These are phyloP conservation scores for Peltaster fructicola DNA, from an alignment of 2,329 filamentous ascomycete species.

Conservation along the genomic window DNA sequence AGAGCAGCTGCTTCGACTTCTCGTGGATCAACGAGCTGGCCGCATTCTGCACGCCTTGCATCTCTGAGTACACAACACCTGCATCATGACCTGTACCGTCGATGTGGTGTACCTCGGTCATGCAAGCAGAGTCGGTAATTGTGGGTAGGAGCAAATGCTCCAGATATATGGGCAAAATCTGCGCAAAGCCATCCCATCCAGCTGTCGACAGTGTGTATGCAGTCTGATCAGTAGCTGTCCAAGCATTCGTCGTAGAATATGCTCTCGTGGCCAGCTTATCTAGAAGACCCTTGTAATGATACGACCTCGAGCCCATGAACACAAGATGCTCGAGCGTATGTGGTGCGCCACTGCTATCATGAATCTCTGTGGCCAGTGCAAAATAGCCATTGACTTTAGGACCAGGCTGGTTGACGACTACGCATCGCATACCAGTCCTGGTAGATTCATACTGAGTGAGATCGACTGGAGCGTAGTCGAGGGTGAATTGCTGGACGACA, in stretches of 20 bases:
- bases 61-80: constrained; percentile 80
- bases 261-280: constrained; percentile 87
- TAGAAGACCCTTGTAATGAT: constrained; percentile 84
- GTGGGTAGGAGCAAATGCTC: constrained; percentile 88
- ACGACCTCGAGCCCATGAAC: constrained; percentile 67
- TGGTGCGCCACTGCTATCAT: constrained; percentile 85
- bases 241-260: constrained; percentile 89
- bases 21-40: constrained; percentile 77
- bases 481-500: constrained; percentile 67
- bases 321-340: constrained; percentile 36
- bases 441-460: constrained; percentile 95
- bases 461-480: constrained; percentile 73
- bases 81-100: constrained; percentile 89
- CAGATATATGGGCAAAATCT: constrained; percentile 85
- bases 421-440: constrained; percentile 82
- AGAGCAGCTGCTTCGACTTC: constrained; percentile 59
- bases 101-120: constrained; percentile 92
- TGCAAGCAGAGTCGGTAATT: constrained; percentile 78
- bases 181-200: constrained; percentile 91
- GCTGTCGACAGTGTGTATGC: constrained; percentile 90
- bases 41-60: constrained; percentile 87
- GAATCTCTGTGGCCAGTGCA: constrained; percentile 86
- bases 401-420: constrained; percentile 79
- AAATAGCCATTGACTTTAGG: constrained; percentile 96
- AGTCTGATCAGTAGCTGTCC: constrained; percentile 92